A percentile compares a stretch with the other conserved stretches of the same genome.
Evolutionary conservation across 768 basidiomycete species (phyloP).

Genomic region (Hygrophoropsis aurantiaca): DNA sequence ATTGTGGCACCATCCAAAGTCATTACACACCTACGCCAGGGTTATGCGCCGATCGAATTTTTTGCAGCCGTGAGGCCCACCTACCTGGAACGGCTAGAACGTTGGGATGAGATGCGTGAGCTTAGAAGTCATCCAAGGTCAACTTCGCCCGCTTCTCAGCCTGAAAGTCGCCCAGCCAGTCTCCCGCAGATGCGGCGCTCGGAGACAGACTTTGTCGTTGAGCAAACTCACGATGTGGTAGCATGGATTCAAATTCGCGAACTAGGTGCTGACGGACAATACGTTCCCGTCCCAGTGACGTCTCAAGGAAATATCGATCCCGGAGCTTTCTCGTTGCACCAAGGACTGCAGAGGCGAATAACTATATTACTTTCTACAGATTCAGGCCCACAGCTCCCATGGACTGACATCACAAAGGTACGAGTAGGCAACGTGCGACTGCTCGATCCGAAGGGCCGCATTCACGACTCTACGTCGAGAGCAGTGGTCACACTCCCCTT

Average conservation of each 20-base stretch:
- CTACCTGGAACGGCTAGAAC: conserved; percentile 85
- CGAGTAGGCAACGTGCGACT: conserved; percentile 82
- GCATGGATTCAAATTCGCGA: conserved; percentile 87
- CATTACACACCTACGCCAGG: conserved; percentile 65
- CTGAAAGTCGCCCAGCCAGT: conserved; percentile 40
- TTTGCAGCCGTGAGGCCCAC: conserved; percentile 80
- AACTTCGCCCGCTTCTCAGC: conserved; percentile 25
- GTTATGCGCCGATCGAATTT: conserved; percentile 87
- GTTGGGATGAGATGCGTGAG: conserved; percentile 94
- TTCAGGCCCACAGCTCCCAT: conserved; percentile 87
- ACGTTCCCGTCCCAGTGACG: conserved; percentile 79
- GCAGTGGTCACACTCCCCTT: conserved; percentile 71
- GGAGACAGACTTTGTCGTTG: conserved; percentile 87
- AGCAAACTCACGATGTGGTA: conserved; percentile 89
- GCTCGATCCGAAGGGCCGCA: conserved; percentile 78
- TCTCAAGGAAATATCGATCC: conserved; percentile 74
- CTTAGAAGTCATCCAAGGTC: conserved; percentile 49
- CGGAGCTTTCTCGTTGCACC: conserved; percentile 85
- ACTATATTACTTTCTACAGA: conserved; percentile 77
- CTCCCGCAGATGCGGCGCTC: conserved; percentile 85
- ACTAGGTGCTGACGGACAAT: conserved; percentile 80
- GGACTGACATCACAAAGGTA: conserved; percentile 76
- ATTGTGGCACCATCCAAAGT: conserved; percentile 75
- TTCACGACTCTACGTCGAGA: conserved; percentile 77
- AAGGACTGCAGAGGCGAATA: conserved; percentile 89